A percentile compares a stretch with the other conserved stretches of the same genome.
Evolutionary conservation across 2,329 filamentous ascomycete genomes (phyloP).

Genomic region (Fusarium penzigii): DNA sequence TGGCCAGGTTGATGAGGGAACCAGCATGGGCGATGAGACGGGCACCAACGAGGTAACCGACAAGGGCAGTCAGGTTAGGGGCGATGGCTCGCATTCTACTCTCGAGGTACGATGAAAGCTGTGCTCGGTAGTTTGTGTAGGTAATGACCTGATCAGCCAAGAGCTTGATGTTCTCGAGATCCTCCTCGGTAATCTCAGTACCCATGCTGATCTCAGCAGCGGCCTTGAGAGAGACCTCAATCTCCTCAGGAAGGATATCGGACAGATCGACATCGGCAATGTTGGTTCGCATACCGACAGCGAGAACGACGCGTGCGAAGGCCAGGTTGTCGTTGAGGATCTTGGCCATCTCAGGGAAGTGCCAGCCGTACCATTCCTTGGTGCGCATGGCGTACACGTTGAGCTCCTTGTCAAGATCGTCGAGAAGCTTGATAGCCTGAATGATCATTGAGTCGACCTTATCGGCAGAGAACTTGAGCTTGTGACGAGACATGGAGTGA

Average conservation of each 20-base stretch:
- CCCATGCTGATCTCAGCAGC: conserved; percentile 98
- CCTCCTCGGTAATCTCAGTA: conserved; percentile 90
- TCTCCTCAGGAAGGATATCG: conserved; percentile 92
- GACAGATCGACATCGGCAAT: conserved; percentile 76
- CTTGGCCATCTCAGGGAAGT: conserved; percentile 97
- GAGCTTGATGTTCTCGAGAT: conserved; percentile 88
- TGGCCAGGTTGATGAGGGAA: conserved; percentile 91
- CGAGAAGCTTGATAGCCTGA: conserved; percentile 89
- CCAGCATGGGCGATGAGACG: conserved; percentile 93
- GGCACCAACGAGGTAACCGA: conserved; percentile 92
- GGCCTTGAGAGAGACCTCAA: conserved; percentile 87
- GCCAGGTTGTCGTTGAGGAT: conserved; percentile 97
- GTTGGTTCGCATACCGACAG: conserved; percentile 86
- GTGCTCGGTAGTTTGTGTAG: conserved; percentile 86
- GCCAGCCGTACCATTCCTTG: conserved; percentile 99
- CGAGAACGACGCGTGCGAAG: conserved; percentile 84
- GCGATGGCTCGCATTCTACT: conserved; percentile 96
- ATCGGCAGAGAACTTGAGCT: conserved; percentile 97
- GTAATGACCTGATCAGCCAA: conserved; percentile 91
- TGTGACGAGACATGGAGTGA: conserved; percentile 94
- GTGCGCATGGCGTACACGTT: conserved; percentile 99
- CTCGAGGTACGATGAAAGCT: conserved; percentile 86
- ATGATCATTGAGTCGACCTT: conserved; percentile 99
- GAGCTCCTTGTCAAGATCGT: conserved; percentile 97
- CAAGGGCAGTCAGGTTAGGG: conserved; percentile 89